A percentile compares a stretch with the other conserved stretches of the same genome.
Conservation (phyloP, 176 grass and related monocot genomes). For the Avena sativa region DNA sequence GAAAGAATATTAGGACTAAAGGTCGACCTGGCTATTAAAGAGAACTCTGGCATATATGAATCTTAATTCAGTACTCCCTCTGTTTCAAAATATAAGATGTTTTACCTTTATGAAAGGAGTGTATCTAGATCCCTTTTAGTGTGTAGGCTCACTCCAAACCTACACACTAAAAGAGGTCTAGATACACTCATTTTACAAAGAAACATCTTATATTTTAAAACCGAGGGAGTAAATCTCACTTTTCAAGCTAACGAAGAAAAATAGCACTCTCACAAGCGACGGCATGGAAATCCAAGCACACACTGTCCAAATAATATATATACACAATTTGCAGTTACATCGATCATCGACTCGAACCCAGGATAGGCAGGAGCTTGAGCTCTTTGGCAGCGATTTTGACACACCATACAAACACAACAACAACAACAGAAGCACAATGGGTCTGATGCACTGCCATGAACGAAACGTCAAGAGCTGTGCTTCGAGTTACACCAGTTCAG, state of each 20-base stretch:
- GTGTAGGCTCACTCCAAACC: no score
- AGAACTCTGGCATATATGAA: background rate
- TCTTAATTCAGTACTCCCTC: background rate
- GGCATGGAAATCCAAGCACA: conserved; percentile 17
- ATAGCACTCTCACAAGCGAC: background rate
- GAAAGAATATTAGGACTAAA: background rate
- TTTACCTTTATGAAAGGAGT: no score
- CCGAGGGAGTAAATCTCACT: background rate
- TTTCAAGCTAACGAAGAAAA: background rate
- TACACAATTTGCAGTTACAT: conserved; percentile 35
- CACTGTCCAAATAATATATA: conserved; percentile 8
- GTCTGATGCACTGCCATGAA: conserved; percentile 19
- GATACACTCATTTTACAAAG: no score
- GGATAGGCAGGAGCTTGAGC: background rate
- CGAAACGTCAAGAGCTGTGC: conserved; percentile 30
- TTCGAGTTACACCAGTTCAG: conserved; percentile 49
- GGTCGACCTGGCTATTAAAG: background rate
- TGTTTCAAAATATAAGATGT: no score
- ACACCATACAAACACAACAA: conserved; percentile 38
- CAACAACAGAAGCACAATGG: conserved; percentile 11
- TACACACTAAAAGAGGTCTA: no score
- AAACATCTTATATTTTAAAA: no score
- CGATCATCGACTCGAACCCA: background rate
- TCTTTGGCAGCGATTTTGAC: conserved; percentile 33
- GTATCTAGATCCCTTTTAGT: no score